Evolutionary conservation across 129 eudicot species (phyloP), one percentile per base, ranked within the genome.

Genomic region (Apium graveolens): DNA sequence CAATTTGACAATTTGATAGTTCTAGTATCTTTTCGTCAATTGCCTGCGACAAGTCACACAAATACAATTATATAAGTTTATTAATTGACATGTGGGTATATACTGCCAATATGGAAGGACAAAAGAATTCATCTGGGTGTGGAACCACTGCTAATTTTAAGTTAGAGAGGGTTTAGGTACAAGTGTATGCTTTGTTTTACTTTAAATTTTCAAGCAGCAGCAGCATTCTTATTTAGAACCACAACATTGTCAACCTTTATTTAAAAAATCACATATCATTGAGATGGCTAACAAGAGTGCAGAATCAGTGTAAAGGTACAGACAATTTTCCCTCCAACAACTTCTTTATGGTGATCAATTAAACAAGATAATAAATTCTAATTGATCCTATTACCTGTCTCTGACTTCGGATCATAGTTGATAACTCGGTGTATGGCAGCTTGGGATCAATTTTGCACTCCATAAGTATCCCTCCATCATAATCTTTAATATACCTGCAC

Each of bases 401-500:
- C 84, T 95, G 99, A 74, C 96, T 89, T 76, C 88, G 94, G 79
- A 95, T 88, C 99, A 95, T 95, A 78, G 97, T 90, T 78, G 99
- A 95, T 73, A 95, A 79, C 84, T 95, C 99, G 65, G 96, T 95
- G 78, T 95, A 95, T 63, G 95, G 99, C 90, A 95, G 97, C 87
- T 92, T 95, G 42, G 99, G 99, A 83, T 95, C 99, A 73, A 95
- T 95, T 85, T 87, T 90, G 86, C 99, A 95, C 85, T 95, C 99
- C 99, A 95, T 92, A 80, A 95, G 97, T 81, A 91, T 90, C 79
- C 97, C 97, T 75, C 99, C 99, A 82, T 95, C 99, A 81, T 92
- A 95, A 85, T 95, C 99, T 84, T 92, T 95, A 53, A 95, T 95
- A 80, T 95, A 93, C 82, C 98, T 93, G 84, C 41, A 82, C 34